phyloP scores from a whole-genome alignment of 345 rosid genomes.

The Turritis glabra region DNA sequence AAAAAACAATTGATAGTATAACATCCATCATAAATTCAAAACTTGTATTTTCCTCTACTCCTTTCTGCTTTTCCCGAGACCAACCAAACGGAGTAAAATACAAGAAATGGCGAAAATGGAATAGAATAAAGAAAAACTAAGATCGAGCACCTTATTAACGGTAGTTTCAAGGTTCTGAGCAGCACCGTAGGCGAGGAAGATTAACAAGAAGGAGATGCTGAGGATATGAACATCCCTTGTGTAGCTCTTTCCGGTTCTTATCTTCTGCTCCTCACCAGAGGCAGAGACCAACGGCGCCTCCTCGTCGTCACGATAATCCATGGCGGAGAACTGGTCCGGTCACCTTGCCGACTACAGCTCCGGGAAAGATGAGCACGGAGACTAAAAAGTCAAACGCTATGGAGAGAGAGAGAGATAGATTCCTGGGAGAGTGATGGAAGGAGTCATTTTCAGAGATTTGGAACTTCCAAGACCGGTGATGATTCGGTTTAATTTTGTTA shows the following conservation, averaged over 20 bases:
- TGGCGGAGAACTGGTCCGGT: conserved; percentile 14
- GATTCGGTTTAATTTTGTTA: neutral
- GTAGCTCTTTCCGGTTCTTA: conserved; percentile 43
- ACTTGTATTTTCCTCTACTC: neutral
- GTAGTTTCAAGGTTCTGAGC: conserved; percentile 95
- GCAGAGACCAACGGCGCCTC: conserved; percentile 62
- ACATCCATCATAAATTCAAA: neutral
- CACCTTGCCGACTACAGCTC: conserved; percentile 3
- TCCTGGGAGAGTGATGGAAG: neutral
- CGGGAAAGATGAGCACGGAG: conserved; percentile 27
- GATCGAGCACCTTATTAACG: conserved; percentile 55
- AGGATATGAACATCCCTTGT: conserved; percentile 74
- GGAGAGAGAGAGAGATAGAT: neutral
- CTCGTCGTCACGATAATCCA: conserved; percentile 56
- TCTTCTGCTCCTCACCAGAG: conserved; percentile 37
- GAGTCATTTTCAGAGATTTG: neutral
- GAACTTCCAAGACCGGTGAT: neutral
- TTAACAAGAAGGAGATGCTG: conserved; percentile 71
- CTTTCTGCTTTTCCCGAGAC: neutral
- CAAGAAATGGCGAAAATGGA: neutral
- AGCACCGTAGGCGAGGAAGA: conserved; percentile 89
- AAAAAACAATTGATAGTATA: neutral
- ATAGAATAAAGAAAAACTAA: neutral
- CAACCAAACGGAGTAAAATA: neutral
- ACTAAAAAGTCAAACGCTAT: conserved; percentile 37